Conservation (phyloP, 345 rosid genomes). For the Citrus cavaleriei region DNA sequence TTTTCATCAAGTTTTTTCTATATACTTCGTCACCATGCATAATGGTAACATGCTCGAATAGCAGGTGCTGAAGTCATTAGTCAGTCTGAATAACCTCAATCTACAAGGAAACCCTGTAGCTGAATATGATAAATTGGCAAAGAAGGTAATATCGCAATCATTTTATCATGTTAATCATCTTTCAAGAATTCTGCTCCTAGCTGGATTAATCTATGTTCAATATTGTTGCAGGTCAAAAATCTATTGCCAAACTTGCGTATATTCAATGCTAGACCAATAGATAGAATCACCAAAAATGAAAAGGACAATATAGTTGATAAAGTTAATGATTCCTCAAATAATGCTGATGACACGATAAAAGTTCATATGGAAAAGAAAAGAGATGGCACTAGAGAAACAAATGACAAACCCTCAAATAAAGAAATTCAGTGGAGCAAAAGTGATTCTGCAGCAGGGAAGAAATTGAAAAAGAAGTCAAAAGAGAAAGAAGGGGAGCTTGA, state of each 20-base stretch:
- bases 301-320: conserved; percentile 16
- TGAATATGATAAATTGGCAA: conserved; percentile 56
- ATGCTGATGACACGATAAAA: conserved; percentile 21
- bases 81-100: conserved; percentile 66
- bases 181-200: not conserved
- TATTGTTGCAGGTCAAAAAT: conserved; percentile 47
- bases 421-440: conserved; percentile 5
- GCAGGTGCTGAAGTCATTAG: conserved; percentile 62
- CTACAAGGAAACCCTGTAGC: conserved; percentile 80
- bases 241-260: conserved; percentile 57
- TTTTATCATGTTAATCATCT: not conserved
- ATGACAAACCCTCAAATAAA: conserved; percentile 16
- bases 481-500: conserved; percentile 33
- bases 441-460: conserved; percentile 15
- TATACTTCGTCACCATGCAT: not conserved
- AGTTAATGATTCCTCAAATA: conserved; percentile 12
- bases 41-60: conserved; percentile 6
- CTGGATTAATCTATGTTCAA: not conserved
- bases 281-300: conserved; percentile 32
- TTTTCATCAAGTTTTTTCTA: conserved; percentile 4
- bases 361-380: conserved; percentile 18
- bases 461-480: conserved; percentile 28
- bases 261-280: conserved; percentile 71
- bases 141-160: conserved; percentile 44
- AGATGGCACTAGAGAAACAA: conserved; percentile 8